Percentiles rank a stretch among this genome's conserved stretches.
Conservation (phyloP, 441 rosid species). For the Gossypium schwendimanii region DNA sequence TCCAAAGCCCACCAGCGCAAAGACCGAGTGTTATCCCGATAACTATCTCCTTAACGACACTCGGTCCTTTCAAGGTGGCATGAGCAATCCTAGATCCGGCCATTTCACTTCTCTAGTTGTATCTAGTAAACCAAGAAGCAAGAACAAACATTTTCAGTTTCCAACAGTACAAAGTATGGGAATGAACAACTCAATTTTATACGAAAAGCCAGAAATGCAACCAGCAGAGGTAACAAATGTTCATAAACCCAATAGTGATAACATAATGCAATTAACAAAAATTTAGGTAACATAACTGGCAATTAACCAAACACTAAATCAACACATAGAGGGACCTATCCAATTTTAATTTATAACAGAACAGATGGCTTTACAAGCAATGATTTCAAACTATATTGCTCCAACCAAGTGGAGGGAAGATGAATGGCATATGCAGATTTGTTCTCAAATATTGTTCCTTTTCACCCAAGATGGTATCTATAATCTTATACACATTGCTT, state of each 20-base stretch:
- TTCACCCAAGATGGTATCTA: background rate
- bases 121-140: constrained; percentile 23
- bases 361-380: background rate
- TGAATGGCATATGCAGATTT: background rate
- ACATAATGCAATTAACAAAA: background rate
- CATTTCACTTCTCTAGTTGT: constrained; percentile 35
- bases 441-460: background rate
- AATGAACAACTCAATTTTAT: no score
- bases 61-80: constrained; percentile 73
- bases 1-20: constrained; percentile 69
- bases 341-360: background rate
- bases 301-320: background rate
- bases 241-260: background rate
- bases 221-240: background rate
- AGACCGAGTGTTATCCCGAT: constrained; percentile 58
- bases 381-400: background rate
- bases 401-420: background rate
- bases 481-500: background rate
- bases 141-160: constrained; percentile 1
- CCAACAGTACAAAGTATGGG: background rate
- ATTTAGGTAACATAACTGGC: background rate
- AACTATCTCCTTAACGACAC: constrained; percentile 56
- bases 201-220: background rate
- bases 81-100: constrained; percentile 58
- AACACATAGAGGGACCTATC: background rate